These are phyloP conservation scores for Orbilia javanica DNA, from an alignment of 2,329 filamentous ascomycete species.

Conservation along the genomic window DNA sequence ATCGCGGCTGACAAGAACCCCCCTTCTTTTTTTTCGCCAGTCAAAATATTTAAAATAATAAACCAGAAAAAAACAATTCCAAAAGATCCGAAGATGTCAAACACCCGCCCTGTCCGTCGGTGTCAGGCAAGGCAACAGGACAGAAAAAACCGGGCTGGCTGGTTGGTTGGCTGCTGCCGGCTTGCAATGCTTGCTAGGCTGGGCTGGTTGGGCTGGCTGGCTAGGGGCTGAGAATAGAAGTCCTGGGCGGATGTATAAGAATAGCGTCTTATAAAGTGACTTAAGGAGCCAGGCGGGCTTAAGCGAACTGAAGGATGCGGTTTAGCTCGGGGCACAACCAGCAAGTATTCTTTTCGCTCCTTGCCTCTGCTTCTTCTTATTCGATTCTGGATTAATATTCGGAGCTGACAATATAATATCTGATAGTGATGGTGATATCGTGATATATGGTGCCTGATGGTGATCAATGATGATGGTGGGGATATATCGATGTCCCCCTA, in stretches of 20 bases:
- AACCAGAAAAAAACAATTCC: slow-evolving; percentile 32
- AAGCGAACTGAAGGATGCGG: slow-evolving; percentile 39
- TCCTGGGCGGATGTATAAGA: slow-evolving; percentile 21
- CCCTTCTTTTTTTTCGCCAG: neutral
- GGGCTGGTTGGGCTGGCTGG: slow-evolving; percentile 6
- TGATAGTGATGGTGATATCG: neutral
- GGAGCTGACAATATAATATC: neutral
- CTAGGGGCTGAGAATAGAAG: slow-evolving; percentile 37
- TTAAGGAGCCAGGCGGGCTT: slow-evolving; percentile 37
- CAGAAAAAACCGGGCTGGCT: slow-evolving; percentile 5
- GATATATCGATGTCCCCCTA: too few relatives aligned
- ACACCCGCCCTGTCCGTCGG: slow-evolving; percentile 22
- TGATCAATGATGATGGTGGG: neutral
- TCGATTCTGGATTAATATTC: too few relatives aligned
- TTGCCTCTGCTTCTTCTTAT: neutral
- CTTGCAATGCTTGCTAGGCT: neutral
- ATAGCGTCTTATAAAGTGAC: slow-evolving; percentile 31
- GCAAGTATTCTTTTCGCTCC: too few relatives aligned
- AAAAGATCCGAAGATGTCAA: slow-evolving; percentile 34
- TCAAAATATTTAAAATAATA: neutral
- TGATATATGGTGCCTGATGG: neutral
- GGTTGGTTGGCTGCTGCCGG: slow-evolving; percentile 5
- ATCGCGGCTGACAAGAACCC: slow-evolving; percentile 42
- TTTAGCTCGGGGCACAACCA: slow-evolving; percentile 24
- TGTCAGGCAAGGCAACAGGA: neutral